Evolutionary conservation across 352 stramenopile genomes (phyloP), one percentile per base, ranked within the genome.

Genomic region (Pythium insidiosum): DNA sequence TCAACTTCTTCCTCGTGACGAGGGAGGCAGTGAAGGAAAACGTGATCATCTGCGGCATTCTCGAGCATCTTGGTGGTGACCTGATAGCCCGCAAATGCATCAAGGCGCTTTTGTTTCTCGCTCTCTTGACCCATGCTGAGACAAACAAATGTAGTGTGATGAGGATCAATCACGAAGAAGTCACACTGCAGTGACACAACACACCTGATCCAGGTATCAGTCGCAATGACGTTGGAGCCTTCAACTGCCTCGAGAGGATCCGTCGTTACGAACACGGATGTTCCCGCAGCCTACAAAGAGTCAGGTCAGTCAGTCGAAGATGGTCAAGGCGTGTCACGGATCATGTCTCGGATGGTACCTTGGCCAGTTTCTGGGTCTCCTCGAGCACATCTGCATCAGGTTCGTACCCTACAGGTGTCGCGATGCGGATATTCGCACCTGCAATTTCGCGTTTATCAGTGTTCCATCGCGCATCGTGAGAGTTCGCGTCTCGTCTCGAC

Each of bases 21-120:
- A 12, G 96, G 96, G 25, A 99, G 70, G 56, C 96, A 99, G 68
- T 99, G 95, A 49, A 99, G 75, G 73, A 99, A 99, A 15, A 98
- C 76, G 47, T 95, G 89, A 53, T 96, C 76, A 25, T 69, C 52
- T 16, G 90, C 89, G 7, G 95, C 95, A 33, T 95, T 67, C 41
- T 69, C 41, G 53, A 98, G 94, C 59, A 99, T 88, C 43, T 85
- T 75, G 42, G 82, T 81, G 49, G 89, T 98, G 38, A 95, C 70
- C 60, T 97, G 78, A 72, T 98, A 99, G 38, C 95, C 95, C 15
- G 83, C 86, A 68, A 99, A 99, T 61, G 95, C 84, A 37, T 73
- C 72, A 20, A 98, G 72, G 28, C 95, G 84, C 63, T 96, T 90
- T 38, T 89, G 80, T 24, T 94, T 88, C 50, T 99, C 93, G 38